phyloP scores from a whole-genome alignment of 306 rosid species.

The Trifolium dubium region DNA sequence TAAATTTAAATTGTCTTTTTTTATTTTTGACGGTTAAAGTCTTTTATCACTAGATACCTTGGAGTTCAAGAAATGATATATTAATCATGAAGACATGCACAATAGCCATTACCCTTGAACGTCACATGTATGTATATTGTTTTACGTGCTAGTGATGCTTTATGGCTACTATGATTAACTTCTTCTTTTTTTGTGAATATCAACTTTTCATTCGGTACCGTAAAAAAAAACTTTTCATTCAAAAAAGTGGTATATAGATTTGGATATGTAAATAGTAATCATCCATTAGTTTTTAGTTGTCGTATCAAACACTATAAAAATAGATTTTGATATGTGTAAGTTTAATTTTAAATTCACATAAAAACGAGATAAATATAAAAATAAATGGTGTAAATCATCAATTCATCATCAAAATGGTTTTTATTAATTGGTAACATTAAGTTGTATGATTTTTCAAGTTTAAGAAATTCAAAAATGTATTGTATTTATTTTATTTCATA shows the following conservation, averaged over 20 bases:
- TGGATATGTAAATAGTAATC: slow-evolving; percentile 4
- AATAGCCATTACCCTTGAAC: slow-evolving; percentile 37
- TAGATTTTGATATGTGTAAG: too few relatives aligned
- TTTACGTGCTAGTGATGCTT: slow-evolving; percentile 29
- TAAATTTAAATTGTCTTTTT: too few relatives aligned
- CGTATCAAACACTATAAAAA: not conserved
- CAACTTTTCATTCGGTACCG: slow-evolving; percentile 3
- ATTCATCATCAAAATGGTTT: not conserved
- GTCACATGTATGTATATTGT: slow-evolving; percentile 8
- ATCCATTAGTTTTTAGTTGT: not conserved
- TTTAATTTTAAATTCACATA: not conserved
- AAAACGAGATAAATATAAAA: not conserved
- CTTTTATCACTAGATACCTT: too few relatives aligned
- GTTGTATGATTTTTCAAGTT: not conserved
- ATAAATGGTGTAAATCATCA: not conserved
- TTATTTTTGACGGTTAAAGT: too few relatives aligned
- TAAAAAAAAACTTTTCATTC: not conserved
- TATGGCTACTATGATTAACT: not conserved
- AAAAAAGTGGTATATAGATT: slow-evolving; percentile 12
- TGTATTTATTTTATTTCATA: not conserved
- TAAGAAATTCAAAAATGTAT: too few relatives aligned
- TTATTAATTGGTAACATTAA: not conserved
- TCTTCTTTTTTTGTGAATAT: slow-evolving; percentile 15
- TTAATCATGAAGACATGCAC: not conserved
- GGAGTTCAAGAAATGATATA: not conserved